These are phyloP conservation scores for Talaromyces adpressus DNA, from an alignment of 495 filamentous ascomycete species.

Conservation along the genomic window DNA sequence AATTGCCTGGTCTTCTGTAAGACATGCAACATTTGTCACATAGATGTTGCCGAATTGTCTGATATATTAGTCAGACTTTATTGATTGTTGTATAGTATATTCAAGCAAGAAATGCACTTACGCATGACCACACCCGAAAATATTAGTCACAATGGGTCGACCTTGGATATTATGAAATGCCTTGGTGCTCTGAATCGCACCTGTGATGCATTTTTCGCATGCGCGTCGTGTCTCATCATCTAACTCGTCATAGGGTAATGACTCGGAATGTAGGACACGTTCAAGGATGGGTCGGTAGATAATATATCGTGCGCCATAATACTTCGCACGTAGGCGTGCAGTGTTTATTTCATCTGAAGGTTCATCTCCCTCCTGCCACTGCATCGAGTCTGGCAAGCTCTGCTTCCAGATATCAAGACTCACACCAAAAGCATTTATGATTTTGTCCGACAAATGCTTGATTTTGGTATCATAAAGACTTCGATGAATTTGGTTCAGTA, in stretches of 20 bases:
- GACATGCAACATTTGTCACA: no score
- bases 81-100: no score
- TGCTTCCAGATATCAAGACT: conserved; percentile 43
- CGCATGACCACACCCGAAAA: conserved; percentile 94
- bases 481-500: conserved; percentile 77
- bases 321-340: conserved; percentile 86
- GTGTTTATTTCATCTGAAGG: conserved; percentile 71
- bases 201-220: conserved; percentile 56
- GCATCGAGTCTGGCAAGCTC: conserved; percentile 38
- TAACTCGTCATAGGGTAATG: conserved; percentile 1
- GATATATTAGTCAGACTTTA: conserved; percentile 7
- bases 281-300: conserved; percentile 81
- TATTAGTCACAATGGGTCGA: conserved; percentile 82
- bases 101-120: conserved; percentile 45
- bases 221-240: conserved; percentile 37
- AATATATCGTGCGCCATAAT: conserved; percentile 86
- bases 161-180: conserved; percentile 69
- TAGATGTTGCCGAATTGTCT: conserved; percentile 94
- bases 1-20: no score
- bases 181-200: conserved; percentile 72
- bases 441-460: conserved; percentile 18
- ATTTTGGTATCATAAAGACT: conserved; percentile 58
- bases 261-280: conserved; percentile 47
- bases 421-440: conserved; percentile 32
- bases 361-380: conserved; percentile 61